Evolutionary conservation across 2,329 filamentous ascomycete species (phyloP), one percentile per base, ranked within the genome.

Genomic region (Penicillium oxalicum): DNA sequence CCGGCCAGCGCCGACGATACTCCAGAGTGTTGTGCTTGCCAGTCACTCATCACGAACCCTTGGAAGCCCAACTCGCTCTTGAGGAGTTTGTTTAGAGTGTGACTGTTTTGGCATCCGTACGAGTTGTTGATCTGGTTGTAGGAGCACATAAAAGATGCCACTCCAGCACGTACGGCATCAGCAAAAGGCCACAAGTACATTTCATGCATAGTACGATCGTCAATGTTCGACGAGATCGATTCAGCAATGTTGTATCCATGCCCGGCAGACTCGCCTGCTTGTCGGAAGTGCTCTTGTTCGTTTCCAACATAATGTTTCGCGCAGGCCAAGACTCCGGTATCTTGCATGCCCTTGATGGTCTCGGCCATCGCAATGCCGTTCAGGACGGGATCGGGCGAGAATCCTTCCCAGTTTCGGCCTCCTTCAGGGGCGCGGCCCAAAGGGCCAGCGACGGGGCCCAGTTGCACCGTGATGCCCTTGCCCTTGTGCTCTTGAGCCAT

Each of bases 101-200:
- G 38, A 26, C 41, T 47, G 25, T 50, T 53, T 34, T 55, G 46
- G 29, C 53, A 78, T 3, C 71, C 69, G 51, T 73, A 77, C 1
- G 68, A 70, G 32, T 70, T 65, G 48, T 78, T 77, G 50, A 79
- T 47, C 47, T 68, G 62, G 37, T 70, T 67, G 52, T 71, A 71
- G 11, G 46, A 62, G 60, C 74, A 75, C 72, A 76, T 75, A 25
- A 75, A 57, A n/a, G 66, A 66, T 6, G 67, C 60, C 7, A 86
- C 81, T 4, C 84, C 84, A 12, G 84, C 83, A 48, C 76, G 75
- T 44, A 88, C 78, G 1, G 82, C 83, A 60, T 89, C 84, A 11
- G 78, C 83, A 60, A 89, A 90, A 0, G 86, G 86, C 86, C 86
- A 89, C 26, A 83, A 71, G 62, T 88, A 89, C 9, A 87, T 66